These are phyloP conservation scores for Aspergillus candidus DNA, from an alignment of 2,329 filamentous ascomycete genomes.

Conservation along the genomic window DNA sequence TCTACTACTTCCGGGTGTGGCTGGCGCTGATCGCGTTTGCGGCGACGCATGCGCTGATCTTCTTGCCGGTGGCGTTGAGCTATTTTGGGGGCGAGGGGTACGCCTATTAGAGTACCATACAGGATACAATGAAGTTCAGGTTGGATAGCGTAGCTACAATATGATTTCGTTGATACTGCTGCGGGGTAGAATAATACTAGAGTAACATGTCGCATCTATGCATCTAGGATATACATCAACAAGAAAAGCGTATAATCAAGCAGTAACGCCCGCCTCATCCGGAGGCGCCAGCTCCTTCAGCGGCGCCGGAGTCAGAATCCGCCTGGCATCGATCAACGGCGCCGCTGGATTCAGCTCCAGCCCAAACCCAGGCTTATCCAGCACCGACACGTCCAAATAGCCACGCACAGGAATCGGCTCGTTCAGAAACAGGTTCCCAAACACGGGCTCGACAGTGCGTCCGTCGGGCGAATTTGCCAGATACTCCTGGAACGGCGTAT, in stretches of 20 bases:
- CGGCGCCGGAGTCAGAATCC: conserved; percentile 63
- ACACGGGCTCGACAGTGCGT: conserved; percentile 82
- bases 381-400: conserved; percentile 68
- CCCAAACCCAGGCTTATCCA: conserved; percentile 88
- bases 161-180: too few species aligned
- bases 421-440: conserved; percentile 83
- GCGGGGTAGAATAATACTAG: conserved; percentile 15
- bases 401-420: conserved; percentile 84
- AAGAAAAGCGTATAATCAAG: too few species aligned
- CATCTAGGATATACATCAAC: conserved; percentile 59
- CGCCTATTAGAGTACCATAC: too few species aligned
- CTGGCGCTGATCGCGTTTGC: conserved; percentile 85
- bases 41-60: conserved; percentile 79
- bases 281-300: conserved; percentile 39
- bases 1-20: conserved; percentile 99
- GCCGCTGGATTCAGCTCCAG: conserved; percentile 77
- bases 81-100: conserved; percentile 69
- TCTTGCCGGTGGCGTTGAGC: conserved; percentile 83
- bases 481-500: conserved; percentile 94
- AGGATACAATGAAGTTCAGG: too few species aligned
- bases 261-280: neutral
- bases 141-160: too few species aligned
- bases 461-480: conserved; percentile 89
- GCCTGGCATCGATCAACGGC: conserved; percentile 69
- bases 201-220: conserved; percentile 55